Evolutionary conservation across 176 grass and related monocot species (phyloP), one percentile per base, ranked within the genome.

Genomic region (Phyllostachys edulis): DNA sequence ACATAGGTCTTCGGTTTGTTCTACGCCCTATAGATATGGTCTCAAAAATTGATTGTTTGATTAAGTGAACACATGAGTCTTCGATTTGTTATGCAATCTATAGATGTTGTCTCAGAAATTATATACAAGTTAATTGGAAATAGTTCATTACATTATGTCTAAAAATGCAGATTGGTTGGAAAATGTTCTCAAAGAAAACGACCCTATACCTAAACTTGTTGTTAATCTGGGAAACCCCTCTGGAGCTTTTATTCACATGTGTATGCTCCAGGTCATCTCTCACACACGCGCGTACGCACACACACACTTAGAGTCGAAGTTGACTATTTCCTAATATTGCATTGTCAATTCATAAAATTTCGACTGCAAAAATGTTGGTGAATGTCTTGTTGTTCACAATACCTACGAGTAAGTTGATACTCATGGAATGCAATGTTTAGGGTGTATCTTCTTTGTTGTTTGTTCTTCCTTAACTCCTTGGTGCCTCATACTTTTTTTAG

Each of bases 211-310:
- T 84, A 99, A 99, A 84, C 90, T 96, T 73, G 91, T 99, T 91
- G 96, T 99, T 67, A 99, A 99, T 94, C 96, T 91, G 27, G 96
- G 96, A 56, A 99, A 99, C 78, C 96, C 96, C 14, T 89, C 93
- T 6, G 93, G 96, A 71, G 88, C 90, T 69, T 99, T 92, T 73
- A 86, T 99, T 41, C 93, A 91, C 11, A 84, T 68, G 80, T 75
- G 84, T 51, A 85, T 87, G 80, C 84, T 99, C 38, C 73, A 89
- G 91, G 96, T 96, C 67, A 75, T 92, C 16, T 45, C 38, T 59
- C 45, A n/a, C 10, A 39, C 46, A 66, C 46, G 15, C 40, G 9
- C 40, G 2, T 9, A 44, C 5, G 3, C 63, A 41, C 44, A 18
- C 13, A 61, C 8, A 1, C n/a, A 3, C 2, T 45, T 47, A 40